Evolutionary conservation across 2,329 filamentous ascomycete species (phyloP).

Genomic region (Aspergillus ochraceoroseus): DNA sequence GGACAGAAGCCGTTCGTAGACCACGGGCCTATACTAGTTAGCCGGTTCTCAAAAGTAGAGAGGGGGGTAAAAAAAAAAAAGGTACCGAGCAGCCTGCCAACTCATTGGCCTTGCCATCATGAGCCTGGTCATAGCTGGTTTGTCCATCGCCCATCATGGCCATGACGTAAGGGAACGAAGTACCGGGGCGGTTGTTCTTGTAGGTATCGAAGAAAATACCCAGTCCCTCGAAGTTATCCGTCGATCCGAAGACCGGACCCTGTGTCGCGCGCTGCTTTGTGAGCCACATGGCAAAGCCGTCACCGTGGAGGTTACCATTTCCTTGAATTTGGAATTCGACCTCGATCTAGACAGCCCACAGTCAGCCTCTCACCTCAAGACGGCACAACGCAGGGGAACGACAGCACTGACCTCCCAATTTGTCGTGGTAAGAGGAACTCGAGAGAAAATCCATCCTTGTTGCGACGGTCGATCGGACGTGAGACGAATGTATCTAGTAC

Average conservation of each 20-base stretch:
- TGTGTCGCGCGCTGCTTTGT: conserved; percentile 80
- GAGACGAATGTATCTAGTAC: conserved; percentile 78
- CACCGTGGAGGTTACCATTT: conserved; percentile 82
- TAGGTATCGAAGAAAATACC: conserved; percentile 98
- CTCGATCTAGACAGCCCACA: conserved; percentile 57
- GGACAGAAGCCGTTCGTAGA: conserved; percentile 70
- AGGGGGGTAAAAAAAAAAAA: conserved; percentile 3
- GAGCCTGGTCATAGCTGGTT: conserved; percentile 83
- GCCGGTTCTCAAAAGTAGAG: not conserved
- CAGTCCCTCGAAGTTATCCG: conserved; percentile 86
- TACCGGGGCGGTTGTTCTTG: conserved; percentile 96
- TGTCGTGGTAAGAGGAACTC: conserved; percentile 89
- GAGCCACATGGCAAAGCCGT: conserved; percentile 97
- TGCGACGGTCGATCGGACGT: conserved; percentile 87
- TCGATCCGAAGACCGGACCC: conserved; percentile 81
- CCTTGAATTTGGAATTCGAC: conserved; percentile 94
- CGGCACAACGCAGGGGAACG: not conserved
- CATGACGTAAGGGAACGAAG: conserved; percentile 97
- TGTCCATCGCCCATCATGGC: conserved; percentile 93
- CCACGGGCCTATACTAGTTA: conserved; percentile 61
- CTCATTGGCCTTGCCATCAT: conserved; percentile 90
- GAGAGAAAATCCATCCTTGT: conserved; percentile 87
- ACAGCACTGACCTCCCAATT: conserved; percentile 73
- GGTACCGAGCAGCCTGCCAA: conserved; percentile 82
- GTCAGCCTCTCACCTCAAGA: not conserved